A percentile compares a stretch with the other conserved stretches of the same genome.
Evolutionary conservation across 495 filamentous ascomycete genomes (phyloP).

Genomic region (Hyaloscypha bicolor): DNA sequence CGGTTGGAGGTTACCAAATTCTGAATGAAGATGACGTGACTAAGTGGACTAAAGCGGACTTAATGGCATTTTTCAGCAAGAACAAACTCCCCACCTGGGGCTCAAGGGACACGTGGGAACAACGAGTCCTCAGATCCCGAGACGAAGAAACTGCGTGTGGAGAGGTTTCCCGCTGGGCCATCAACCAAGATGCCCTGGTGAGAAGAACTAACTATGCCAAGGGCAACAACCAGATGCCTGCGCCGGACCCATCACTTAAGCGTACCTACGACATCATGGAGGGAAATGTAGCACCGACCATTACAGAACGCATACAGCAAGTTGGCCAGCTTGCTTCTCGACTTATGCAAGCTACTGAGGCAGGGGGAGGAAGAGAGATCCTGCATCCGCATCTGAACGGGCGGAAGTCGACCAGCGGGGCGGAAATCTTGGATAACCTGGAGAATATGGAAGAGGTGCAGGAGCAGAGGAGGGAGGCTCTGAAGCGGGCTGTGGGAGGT

Average conservation of each 20-base stretch:
- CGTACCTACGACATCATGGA: conserved; percentile 1
- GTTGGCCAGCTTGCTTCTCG: not conserved
- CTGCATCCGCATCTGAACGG: not conserved
- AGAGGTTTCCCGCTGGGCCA: not conserved
- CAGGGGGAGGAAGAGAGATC: not conserved
- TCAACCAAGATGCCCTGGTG: not conserved
- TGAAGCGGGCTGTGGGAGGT: not conserved
- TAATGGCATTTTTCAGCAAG: not conserved
- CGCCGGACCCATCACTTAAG: not conserved
- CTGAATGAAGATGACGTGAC: not conserved
- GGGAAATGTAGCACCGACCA: not conserved
- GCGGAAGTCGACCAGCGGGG: not conserved
- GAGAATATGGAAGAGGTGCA: conserved; percentile 8
- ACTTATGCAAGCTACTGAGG: not conserved
- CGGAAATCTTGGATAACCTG: conserved; percentile 18
- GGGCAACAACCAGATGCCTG: not conserved
- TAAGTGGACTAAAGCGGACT: not conserved
- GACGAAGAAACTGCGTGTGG: not conserved
- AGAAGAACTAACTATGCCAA: not conserved
- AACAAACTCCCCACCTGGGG: not conserved
- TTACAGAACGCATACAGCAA: not conserved
- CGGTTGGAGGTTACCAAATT: not conserved
- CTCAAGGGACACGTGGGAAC: not conserved
- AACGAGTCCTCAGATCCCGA: not conserved
- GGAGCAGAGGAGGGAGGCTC: not conserved